Conservation (phyloP, 2,329 filamentous ascomycete genomes). For the Fusarium bactridioides region DNA sequence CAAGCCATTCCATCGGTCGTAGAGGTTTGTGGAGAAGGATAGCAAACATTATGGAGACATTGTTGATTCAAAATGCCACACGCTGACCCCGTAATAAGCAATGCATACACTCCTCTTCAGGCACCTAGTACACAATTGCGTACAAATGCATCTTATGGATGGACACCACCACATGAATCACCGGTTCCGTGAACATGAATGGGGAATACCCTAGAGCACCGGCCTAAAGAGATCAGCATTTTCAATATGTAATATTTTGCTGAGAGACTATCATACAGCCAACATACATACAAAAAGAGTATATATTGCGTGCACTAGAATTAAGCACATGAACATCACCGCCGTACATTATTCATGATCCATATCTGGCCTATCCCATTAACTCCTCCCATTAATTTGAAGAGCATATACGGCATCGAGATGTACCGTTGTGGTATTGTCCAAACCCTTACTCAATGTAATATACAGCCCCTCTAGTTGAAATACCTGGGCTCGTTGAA, state of each 20-base stretch:
- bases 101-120: background rate
- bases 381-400: slow-evolving; percentile 13
- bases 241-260: background rate
- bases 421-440: slow-evolving; percentile 5
- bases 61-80: slow-evolving; percentile 2
- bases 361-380: slow-evolving; percentile 7
- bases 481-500: slow-evolving; percentile 90
- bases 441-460: background rate
- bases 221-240: background rate
- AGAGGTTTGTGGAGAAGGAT: background rate
- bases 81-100: background rate
- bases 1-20: background rate
- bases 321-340: slow-evolving; percentile 19
- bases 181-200: background rate
- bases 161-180: background rate
- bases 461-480: slow-evolving; percentile 24
- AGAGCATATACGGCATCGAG: background rate
- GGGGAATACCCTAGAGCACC: background rate
- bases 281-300: background rate
- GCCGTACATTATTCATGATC: slow-evolving; percentile 33
- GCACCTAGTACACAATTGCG: background rate
- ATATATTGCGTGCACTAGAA: slow-evolving; percentile 23
- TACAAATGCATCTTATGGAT: background rate
- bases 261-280: background rate
- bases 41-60: background rate